phyloP scores from a whole-genome alignment of 2,329 filamentous ascomycete genomes.

The Teratosphaeria gauchensis region DNA sequence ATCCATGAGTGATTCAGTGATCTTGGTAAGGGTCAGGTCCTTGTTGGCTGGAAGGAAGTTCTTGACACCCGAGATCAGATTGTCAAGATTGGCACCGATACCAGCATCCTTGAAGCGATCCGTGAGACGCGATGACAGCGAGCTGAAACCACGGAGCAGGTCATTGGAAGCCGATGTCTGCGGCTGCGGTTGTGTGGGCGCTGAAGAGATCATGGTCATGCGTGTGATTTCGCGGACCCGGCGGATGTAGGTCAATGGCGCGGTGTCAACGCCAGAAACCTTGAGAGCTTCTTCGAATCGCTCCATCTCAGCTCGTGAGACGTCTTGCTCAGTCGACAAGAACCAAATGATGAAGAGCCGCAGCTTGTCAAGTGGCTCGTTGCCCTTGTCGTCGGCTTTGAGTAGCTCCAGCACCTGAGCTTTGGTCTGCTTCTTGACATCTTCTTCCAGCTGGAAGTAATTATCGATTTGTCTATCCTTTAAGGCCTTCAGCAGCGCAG shows the following conservation, averaged over 20 bases:
- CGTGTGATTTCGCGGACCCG: constrained; percentile 89
- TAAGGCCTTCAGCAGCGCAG: constrained; percentile 69
- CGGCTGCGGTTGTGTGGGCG: constrained; percentile 48
- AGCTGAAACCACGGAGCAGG: constrained; percentile 86
- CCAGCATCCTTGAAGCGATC: constrained; percentile 91
- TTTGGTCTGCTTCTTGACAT: constrained; percentile 83
- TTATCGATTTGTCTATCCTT: constrained; percentile 93
- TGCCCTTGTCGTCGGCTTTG: constrained; percentile 71
- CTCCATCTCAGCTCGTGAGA: constrained; percentile 71
- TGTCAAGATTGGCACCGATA: constrained; percentile 79
- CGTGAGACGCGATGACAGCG: constrained; percentile 81
- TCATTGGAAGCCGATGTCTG: constrained; percentile 57
- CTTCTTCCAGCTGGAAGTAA: constrained; percentile 92
- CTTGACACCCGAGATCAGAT: constrained; percentile 89
- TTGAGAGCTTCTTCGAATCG: constrained; percentile 78
- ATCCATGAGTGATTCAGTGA: constrained; percentile 97
- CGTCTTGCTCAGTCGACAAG: constrained; percentile 81
- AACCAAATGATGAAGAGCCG: constrained; percentile 96
- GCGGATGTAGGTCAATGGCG: constrained; percentile 74
- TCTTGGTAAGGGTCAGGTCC: constrained; percentile 93
- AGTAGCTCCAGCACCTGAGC: constrained; percentile 80
- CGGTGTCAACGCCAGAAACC: constrained; percentile 63
- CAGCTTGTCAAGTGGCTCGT: constrained; percentile 77
- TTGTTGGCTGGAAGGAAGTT: constrained; percentile 96
- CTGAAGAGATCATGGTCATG: constrained; percentile 94